Evolutionary conservation across 2,329 filamentous ascomycete species (phyloP).

Genomic region (Aspergillus sp.): DNA sequence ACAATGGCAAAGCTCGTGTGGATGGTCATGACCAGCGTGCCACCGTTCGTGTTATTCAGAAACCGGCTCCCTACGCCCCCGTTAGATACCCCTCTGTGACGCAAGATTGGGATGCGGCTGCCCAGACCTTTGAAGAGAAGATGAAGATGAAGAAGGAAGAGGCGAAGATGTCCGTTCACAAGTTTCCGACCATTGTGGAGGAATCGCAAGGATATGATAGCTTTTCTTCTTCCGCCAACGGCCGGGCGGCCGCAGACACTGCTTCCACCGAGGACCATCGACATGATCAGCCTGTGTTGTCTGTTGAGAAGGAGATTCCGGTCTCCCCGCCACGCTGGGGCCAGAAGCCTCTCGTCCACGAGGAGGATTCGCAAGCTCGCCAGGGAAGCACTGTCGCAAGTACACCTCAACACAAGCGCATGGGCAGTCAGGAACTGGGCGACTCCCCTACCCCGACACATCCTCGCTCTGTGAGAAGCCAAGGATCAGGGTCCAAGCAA

Average conservation of each 20-base stretch:
- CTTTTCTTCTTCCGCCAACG: not conserved
- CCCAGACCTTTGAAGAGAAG: constrained; percentile 12
- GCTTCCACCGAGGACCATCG: constrained; percentile 1
- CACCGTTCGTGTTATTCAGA: constrained; percentile 30
- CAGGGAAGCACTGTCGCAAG: constrained; percentile 1
- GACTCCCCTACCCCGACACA: constrained; percentile 13
- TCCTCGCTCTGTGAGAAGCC: not conserved
- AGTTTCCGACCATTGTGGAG: constrained; percentile 15
- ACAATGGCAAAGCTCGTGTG: constrained; percentile 27
- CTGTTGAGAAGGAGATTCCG: constrained; percentile 20
- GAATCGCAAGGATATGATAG: constrained; percentile 1
- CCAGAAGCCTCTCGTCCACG: constrained; percentile 1
- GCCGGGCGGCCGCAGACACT: not conserved
- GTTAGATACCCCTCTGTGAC: constrained; percentile 29
- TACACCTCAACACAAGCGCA: constrained; percentile 9
- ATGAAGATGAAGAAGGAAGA: constrained; percentile 10
- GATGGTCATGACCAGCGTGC: constrained; percentile 33
- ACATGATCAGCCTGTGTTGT: constrained; percentile 20
- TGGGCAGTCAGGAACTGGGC: constrained; percentile 23
- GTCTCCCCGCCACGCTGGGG: constrained; percentile 10
- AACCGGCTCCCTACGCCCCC: constrained; percentile 16
- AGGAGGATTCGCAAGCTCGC: constrained; percentile 1
- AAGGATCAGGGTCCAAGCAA: not conserved
- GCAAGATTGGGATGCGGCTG: constrained; percentile 30
- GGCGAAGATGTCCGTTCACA: constrained; percentile 4